Evolutionary conservation across 352 stramenopile species (phyloP), one percentile per base, ranked within the genome.

Genomic region (Plasmopara muralis): DNA sequence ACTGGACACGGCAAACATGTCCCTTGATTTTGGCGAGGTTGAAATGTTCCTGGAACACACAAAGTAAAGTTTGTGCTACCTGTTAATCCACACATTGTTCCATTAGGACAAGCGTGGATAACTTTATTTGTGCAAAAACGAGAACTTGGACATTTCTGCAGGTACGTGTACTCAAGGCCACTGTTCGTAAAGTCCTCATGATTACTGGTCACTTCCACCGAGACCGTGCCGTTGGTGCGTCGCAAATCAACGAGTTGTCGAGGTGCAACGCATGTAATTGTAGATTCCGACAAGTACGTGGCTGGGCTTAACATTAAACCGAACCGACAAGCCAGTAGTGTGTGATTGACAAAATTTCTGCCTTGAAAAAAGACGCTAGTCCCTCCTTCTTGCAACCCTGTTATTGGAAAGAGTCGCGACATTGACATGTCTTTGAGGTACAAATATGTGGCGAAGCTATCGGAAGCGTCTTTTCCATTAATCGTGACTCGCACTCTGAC

Each of bases 321-420:
- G 68, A 98, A 97, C 1, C 70, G 74, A 56, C 95, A 99, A 10
- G 60, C 61, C 14, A 98, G 64, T 2, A 80, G 53, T 7, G 85
- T 92, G 15, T 85, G 74, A 55, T 97, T 97, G 18, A 97, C 48
- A 55, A 98, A 98, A 55, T 98, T 97, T 18, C 77, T 74, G 12
- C 96, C 96, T 43, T 82, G 80, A 6, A 98, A 71, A 64, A 98
- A 97, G 1, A 98, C 62, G 1, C 93, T 84, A 3, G 79, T 83
- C 16, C 88, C 77, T 38, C 85, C 85, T 25, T 85, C 60, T 34
- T 87, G 82, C 2, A 90, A 64, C 13, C 86, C 87, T n/a, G 61
- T 68, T 8, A 55, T 72, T 2, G 95, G 94, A 9, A 66, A 68
- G 37, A 98, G 55, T 30, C 57, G 68, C 6, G 83, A 60, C 16